phyloP scores from a whole-genome alignment of 169 alveolate species.

The Besnoitia besnoiti region DNA sequence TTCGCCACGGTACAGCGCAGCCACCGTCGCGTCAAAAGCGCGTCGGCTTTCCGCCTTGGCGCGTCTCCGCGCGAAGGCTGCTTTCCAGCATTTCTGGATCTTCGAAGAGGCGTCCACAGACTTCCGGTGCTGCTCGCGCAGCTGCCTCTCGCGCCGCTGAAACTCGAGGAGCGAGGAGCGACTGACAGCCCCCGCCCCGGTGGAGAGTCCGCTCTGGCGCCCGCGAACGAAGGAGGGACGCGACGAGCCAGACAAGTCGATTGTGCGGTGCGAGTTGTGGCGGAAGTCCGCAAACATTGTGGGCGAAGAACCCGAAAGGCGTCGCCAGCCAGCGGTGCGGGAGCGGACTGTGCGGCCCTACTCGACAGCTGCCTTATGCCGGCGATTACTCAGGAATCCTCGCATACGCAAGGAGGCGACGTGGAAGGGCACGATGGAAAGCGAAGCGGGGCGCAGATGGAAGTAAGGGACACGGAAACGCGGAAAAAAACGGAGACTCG shows the following conservation, averaged over 20 bases:
- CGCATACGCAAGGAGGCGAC: no score
- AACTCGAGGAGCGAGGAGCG: neutral
- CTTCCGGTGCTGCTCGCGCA: slow-evolving; percentile 9
- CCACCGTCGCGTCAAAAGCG: neutral
- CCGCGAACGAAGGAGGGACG: slow-evolving; percentile 30
- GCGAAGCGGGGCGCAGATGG: no score
- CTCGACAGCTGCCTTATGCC: neutral
- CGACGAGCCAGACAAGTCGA: slow-evolving; percentile 21
- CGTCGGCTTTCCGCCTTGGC: neutral
- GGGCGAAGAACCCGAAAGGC: neutral
- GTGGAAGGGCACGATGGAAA: no score
- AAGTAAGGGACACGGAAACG: no score
- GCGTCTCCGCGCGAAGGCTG: neutral
- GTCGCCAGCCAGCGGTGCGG: neutral
- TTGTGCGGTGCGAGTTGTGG: neutral
- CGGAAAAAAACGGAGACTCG: no score
- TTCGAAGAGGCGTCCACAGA: neutral
- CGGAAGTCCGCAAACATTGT: neutral
- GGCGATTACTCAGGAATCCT: no score
- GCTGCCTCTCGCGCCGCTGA: slow-evolving; percentile 34
- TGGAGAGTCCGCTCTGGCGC: neutral
- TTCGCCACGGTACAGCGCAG: neutral
- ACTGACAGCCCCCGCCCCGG: neutral
- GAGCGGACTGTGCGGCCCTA: neutral
- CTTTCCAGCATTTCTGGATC: neutral